Evolutionary conservation across 352 stramenopile genomes (phyloP).

Genomic region (Phytophthora nicotianae): DNA sequence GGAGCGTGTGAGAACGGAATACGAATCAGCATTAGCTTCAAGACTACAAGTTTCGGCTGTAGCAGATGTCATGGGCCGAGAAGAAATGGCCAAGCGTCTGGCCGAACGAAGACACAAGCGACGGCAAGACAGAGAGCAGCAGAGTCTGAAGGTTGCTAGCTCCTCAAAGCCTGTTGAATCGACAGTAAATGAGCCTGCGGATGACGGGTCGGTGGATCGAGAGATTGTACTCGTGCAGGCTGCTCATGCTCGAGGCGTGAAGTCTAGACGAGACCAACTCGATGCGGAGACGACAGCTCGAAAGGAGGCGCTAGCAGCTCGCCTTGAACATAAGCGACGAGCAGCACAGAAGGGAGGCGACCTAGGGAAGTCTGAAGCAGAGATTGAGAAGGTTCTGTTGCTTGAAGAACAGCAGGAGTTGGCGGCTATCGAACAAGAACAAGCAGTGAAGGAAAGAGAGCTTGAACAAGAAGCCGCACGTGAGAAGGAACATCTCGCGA

Average conservation of each 20-base stretch:
- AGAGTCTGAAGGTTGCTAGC: background rate
- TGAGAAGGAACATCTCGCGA: constrained; percentile 32
- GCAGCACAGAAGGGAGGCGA: constrained; percentile 4
- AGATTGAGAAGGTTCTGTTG: constrained; percentile 24
- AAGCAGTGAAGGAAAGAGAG: constrained; percentile 26
- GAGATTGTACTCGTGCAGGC: constrained; percentile 39
- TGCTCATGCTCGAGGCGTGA: constrained; percentile 34
- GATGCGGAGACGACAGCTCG: constrained; percentile 36
- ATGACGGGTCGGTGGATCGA: constrained; percentile 28
- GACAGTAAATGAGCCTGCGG: constrained; percentile 5
- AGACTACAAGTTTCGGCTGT: constrained; percentile 12
- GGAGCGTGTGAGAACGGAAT: constrained; percentile 32
- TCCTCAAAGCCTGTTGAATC: background rate
- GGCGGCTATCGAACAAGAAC: constrained; percentile 36
- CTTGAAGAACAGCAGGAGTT: constrained; percentile 41
- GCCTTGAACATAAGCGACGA: constrained; percentile 38
- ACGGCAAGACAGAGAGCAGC: constrained; percentile 10
- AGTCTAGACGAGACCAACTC: constrained; percentile 33
- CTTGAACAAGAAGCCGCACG: constrained; percentile 28
- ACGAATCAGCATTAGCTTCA: constrained; percentile 23
- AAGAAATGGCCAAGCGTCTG: constrained; percentile 25
- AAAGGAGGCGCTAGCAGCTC: constrained; percentile 38
- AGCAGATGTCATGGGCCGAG: constrained; percentile 9
- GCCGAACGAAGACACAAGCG: constrained; percentile 25
- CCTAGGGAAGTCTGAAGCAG: background rate